Conservation (phyloP, 495 filamentous ascomycete species). For the Neurospora sp. region DNA sequence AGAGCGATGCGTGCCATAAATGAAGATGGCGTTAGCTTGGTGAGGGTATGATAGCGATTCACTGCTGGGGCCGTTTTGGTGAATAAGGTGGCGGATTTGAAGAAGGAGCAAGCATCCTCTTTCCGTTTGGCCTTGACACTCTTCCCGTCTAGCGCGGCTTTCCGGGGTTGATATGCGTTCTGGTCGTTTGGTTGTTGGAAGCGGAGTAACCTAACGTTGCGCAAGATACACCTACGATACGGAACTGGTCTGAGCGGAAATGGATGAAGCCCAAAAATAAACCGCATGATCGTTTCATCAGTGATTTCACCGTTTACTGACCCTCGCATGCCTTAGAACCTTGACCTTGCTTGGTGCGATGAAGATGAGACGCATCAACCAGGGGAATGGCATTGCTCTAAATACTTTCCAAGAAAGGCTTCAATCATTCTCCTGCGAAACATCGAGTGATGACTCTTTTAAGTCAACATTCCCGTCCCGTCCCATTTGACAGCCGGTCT, state of each 20-base stretch:
- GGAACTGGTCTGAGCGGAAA: not conserved
- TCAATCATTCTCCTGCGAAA: not conserved
- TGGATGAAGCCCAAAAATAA: not conserved
- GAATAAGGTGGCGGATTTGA: no score
- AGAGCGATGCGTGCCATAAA: not conserved
- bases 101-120: no score
- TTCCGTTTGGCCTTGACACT: no score
- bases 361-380: not conserved
- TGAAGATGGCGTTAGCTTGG: not conserved
- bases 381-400: not conserved
- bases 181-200: not conserved
- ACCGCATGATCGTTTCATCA: not conserved
- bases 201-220: not conserved
- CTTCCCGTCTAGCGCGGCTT: not conserved
- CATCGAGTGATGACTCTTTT: not conserved
- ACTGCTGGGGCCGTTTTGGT: not conserved
- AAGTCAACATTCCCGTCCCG: not conserved
- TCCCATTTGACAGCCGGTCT: no score
- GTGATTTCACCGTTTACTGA: not conserved
- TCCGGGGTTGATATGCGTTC: not conserved
- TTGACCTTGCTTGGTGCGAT: not conserved
- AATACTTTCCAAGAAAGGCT: not conserved
- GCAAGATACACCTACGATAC: not conserved
- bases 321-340: not conserved
- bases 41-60: not conserved